Evolutionary conservation across 257 asterid species (phyloP), one percentile per base, ranked within the genome.

Genomic region (Primulina eburnea): DNA sequence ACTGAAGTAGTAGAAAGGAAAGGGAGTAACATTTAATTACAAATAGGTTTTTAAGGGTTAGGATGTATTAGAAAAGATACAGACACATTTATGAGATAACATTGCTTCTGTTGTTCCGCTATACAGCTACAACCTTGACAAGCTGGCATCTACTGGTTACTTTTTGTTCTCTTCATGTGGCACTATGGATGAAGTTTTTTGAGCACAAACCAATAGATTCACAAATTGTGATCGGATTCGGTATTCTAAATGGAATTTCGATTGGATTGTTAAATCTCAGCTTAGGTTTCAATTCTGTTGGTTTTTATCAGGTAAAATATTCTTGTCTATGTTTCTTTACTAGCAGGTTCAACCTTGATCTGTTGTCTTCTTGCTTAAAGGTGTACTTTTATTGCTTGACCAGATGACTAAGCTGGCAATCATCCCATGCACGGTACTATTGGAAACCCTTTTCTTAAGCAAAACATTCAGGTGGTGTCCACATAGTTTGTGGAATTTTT

Each of bases 331-430:
- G 64, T 72, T 66, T 62, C 29, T 73, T 64, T 58, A 26, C 62
- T 60, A 53, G 8, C 69, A 59, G 57, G 72, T 67, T 43, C 30
- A 29, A 47, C 56, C 53, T 72, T 56, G 30, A 63, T 66, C 43
- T 29, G 33, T 55, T 67, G 47, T 70, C 32, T 28, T 34, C 11
- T 70, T 79, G 33, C 69, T 55, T 73, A 58, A 43, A 26, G 33
- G 70, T 78, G 50, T 63, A 37, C 60, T 57, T 65, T 63, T 72
- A 24, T 74, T 75, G 30, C 70, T 71, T 67, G 70, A 62, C 61
- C 79, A 87, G 97, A 89, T 89, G 96, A 92, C 95, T 7, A 92
- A 92, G 88, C 81, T 92, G 83, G 97, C 96, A 34, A 92, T 92
- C 73, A 92, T 92, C 78, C 97, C 97, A 43, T 92, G 97, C 83